A percentile compares a stretch with the other conserved stretches of the same genome.
Evolutionary conservation across 306 rosid genomes (phyloP).

Genomic region (Lathyrus oleraceus): DNA sequence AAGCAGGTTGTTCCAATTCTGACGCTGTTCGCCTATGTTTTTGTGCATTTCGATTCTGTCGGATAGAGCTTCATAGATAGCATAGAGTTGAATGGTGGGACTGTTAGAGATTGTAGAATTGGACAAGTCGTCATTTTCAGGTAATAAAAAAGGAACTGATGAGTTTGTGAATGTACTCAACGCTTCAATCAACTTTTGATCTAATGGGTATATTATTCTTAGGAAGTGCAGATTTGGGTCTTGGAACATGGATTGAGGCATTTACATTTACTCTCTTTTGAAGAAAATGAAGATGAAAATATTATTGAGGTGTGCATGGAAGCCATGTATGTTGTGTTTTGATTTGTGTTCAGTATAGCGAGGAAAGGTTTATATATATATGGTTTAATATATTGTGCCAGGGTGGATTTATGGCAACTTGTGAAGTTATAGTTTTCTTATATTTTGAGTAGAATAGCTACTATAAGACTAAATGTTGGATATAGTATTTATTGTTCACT

Average conservation of each 20-base stretch:
- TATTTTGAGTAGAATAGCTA: too few relatives aligned
- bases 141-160: too few relatives aligned
- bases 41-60: constrained; percentile 73
- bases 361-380: too few relatives aligned
- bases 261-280: background rate
- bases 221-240: background rate
- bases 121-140: background rate
- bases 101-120: background rate
- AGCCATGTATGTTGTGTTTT: background rate
- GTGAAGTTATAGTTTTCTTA: too few relatives aligned
- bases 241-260: background rate
- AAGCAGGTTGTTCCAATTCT: constrained; percentile 67
- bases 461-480: too few relatives aligned
- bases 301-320: constrained; percentile 3
- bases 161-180: too few relatives aligned
- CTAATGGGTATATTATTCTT: background rate
- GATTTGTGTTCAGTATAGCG: too few relatives aligned
- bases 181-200: too few relatives aligned
- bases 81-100: constrained; percentile 40
- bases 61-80: constrained; percentile 53
- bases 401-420: too few relatives aligned
- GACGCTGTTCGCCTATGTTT: constrained; percentile 57
- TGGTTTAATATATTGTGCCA: too few relatives aligned
- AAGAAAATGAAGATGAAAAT: background rate
- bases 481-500: too few relatives aligned